phyloP scores from a whole-genome alignment of 352 stramenopile genomes.

The Globisporangium ultimum region DNA sequence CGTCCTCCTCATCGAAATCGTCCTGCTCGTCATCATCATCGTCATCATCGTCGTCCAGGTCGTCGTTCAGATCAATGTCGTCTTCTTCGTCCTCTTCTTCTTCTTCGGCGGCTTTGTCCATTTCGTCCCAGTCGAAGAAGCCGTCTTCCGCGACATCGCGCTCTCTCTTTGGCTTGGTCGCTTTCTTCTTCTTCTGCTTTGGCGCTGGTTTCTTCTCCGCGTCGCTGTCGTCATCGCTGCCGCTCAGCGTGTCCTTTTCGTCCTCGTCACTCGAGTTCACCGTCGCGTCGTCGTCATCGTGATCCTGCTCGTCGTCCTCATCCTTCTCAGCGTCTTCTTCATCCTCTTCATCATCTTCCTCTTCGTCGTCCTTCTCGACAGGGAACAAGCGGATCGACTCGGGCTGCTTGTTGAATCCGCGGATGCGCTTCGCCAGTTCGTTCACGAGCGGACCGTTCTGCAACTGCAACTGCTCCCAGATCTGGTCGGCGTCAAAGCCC shows the following conservation, averaged over 20 bases:
- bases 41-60: constrained; percentile 22
- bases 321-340: constrained; percentile 26
- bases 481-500: constrained; percentile 79
- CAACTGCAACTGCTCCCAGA: constrained; percentile 85
- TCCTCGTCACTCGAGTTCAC: constrained; percentile 16
- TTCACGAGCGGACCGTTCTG: constrained; percentile 70
- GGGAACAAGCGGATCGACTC: constrained; percentile 58
- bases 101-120: constrained; percentile 80
- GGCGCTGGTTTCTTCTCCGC: constrained; percentile 21
- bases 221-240: constrained; percentile 22
- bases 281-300: constrained; percentile 14
- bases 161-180: constrained; percentile 51
- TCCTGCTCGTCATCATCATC: constrained; percentile 37
- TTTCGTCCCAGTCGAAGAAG: constrained; percentile 88
- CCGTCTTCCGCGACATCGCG: constrained; percentile 72
- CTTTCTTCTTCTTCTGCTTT: constrained; percentile 22
- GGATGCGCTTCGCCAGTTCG: constrained; percentile 72
- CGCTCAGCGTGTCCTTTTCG: constrained; percentile 5
- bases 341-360: constrained; percentile 10
- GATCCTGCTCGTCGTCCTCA: constrained; percentile 9
- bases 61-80: constrained; percentile 22
- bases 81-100: constrained; percentile 48
- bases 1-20: constrained; percentile 37
- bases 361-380: constrained; percentile 33
- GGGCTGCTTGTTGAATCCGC: constrained; percentile 57